These are phyloP conservation scores for Crithidia bombi DNA, from an alignment of 208 protist genomes.

Conservation along the genomic window DNA sequence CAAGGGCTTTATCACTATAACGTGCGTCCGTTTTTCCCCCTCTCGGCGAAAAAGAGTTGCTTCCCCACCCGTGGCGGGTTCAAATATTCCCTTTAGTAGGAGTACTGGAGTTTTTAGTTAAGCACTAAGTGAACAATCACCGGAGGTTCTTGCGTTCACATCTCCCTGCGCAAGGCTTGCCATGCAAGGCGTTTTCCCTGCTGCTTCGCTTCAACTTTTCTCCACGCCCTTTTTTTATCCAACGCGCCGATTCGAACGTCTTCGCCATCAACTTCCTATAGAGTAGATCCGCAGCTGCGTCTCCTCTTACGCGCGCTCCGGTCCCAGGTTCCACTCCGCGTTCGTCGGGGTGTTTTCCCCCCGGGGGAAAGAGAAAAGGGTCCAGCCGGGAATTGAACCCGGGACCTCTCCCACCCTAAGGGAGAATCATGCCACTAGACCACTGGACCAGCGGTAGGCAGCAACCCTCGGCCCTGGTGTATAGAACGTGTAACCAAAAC, in stretches of 20 bases:
- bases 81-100: slow-evolving; percentile 64
- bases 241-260: too few relatives aligned
- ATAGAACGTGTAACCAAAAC: too few relatives aligned
- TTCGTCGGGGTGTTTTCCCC: neutral
- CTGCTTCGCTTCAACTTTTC: neutral
- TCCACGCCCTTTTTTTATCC: neutral
- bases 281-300: neutral
- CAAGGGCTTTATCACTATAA: too few relatives aligned
- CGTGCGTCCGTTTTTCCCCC: slow-evolving; percentile 5
- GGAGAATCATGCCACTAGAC: slow-evolving; percentile 94
- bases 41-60: slow-evolving; percentile 7
- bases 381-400: slow-evolving; percentile 86
- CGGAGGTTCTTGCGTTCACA: slow-evolving; percentile 92
- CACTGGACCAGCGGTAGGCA: slow-evolving; percentile 66
- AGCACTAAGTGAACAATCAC: slow-evolving; percentile 88
- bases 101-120: slow-evolving; percentile 66
- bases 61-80: slow-evolving; percentile 47
- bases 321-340: neutral
- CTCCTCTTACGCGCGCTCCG: too few relatives aligned
- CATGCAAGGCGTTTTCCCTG: neutral
- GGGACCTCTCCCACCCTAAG: slow-evolving; percentile 93
- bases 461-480: too few relatives aligned
- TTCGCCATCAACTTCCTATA: too few relatives aligned
- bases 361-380: slow-evolving; percentile 60
- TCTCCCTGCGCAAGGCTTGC: slow-evolving; percentile 90